phyloP scores from a whole-genome alignment of 257 asterid genomes.

The Petunia axillaris region DNA sequence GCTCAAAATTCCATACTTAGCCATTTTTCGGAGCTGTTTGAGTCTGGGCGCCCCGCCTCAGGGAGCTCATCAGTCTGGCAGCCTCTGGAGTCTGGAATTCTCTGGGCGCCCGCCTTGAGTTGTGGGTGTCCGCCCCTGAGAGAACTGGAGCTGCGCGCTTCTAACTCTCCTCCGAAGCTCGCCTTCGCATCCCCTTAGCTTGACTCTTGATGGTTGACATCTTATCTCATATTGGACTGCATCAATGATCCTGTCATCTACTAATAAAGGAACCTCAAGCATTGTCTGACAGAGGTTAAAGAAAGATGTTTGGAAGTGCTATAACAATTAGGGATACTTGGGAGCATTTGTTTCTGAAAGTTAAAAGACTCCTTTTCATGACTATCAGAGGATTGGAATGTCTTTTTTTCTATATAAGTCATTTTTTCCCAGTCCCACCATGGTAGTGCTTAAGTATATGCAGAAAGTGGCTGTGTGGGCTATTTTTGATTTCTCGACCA shows the following conservation, averaged over 20 bases:
- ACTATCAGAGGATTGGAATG: conserved; percentile 8
- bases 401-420: not conserved
- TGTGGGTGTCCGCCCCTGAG: no score
- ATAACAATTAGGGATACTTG: not conserved
- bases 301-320: conserved; percentile 4
- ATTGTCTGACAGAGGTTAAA: not conserved
- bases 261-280: conserved; percentile 20
- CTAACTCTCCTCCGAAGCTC: no score
- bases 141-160: no score
- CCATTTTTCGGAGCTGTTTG: no score
- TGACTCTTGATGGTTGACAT: no score
- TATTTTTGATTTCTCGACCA: conserved; percentile 3
- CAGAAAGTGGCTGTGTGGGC: not conserved
- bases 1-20: no score
- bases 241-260: not conserved
- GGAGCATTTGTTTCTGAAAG: conserved; percentile 8
- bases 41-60: no score
- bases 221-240: no score
- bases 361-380: conserved; percentile 3
- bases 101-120: no score
- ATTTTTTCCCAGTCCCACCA: not conserved
- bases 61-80: no score
- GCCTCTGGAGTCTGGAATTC: no score
- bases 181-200: no score
- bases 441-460: conserved; percentile 12